Base-by-base conservation (phyloP, 2,329 filamentous ascomycete genomes). In the Fulvia fulva region DNA sequence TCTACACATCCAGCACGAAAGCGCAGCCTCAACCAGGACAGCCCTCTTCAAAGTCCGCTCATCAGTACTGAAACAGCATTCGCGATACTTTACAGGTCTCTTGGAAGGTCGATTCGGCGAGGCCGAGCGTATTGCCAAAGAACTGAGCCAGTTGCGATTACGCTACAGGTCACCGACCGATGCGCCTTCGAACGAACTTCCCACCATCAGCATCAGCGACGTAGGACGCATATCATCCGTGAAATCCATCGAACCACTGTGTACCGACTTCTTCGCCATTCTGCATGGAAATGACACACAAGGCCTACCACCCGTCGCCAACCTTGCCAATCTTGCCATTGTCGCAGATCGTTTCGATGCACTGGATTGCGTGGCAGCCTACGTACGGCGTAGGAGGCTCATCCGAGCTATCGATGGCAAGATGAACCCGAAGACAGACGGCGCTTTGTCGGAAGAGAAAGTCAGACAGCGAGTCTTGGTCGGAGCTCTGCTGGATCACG, bases 291-390 rank as follows among this genome's bases (percentile, higher is more conserved):
- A 75, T 50, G 80, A 82, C 37, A 72, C 77, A 37, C 73, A 70
- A 5, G 53, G 71, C 1, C 59, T 64, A n/a, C 81, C 21, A 7
- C 81, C 81, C 16, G 80, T 89, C 63, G 74, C 82, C 6, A 87
- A 87, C 63, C 77, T 89, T 11, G 83, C 85, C 14, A 87, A 87
- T 1, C 75, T 91, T 43, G 84, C 87, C 43, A 81, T 90, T 53
- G 81, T 90, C 56, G 87, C 88, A 9, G 89, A 91, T 71, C 83
- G 87, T 46, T 91, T 90, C 72, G 86, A 88, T 73, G 87, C 86
- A 59, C 74, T 84, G 1, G 71, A 77, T 2, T 70, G 77, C 11
- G 78, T 90, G 1, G 77, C 81, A 8, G 76, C 76, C 49, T 83
- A 84, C 62, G 71, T 87, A 19, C 78, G 77, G 50, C 71, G 70